phyloP scores from a whole-genome alignment of 1,139 yeast genomes.

The Dujonia santamariae region DNA sequence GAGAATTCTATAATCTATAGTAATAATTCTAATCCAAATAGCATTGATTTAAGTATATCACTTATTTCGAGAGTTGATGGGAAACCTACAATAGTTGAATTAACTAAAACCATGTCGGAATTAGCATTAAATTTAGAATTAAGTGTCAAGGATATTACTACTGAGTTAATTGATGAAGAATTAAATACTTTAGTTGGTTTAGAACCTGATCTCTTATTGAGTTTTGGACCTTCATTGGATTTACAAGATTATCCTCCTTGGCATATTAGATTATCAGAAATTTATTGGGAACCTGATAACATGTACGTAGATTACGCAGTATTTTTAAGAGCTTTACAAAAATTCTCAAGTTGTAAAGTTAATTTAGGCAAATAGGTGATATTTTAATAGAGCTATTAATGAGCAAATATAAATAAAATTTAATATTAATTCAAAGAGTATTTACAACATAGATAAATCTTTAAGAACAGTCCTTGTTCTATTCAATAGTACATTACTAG shows the following conservation, averaged over 20 bases:
- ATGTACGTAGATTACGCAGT: slow-evolving; percentile 79
- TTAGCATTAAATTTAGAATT: slow-evolving; percentile 64
- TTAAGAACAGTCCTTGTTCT: no score
- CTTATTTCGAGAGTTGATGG: slow-evolving; percentile 81
- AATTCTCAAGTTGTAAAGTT: slow-evolving; percentile 75
- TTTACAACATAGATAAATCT: no score
- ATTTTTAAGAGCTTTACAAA: slow-evolving; percentile 78
- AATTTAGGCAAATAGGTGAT: slow-evolving; percentile 86
- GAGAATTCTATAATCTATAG: slow-evolving; percentile 44
- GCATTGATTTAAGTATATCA: slow-evolving; percentile 57
- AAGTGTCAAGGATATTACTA: slow-evolving; percentile 63
- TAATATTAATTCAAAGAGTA: no score
- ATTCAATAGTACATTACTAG: no score
- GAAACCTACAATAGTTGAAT: slow-evolving; percentile 81
- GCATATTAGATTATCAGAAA: slow-evolving; percentile 89
- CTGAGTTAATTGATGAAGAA: slow-evolving; percentile 73
- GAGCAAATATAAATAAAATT: no score
- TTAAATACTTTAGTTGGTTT: slow-evolving; percentile 72
- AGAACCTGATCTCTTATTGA: slow-evolving; percentile 85
- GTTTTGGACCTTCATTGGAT: slow-evolving; percentile 83
- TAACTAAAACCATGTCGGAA: slow-evolving; percentile 83
- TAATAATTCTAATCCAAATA: slow-evolving; percentile 12
- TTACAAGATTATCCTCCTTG: slow-evolving; percentile 97
- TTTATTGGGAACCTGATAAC: slow-evolving; percentile 88
- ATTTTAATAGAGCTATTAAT: no score